Conservation (phyloP, 306 rosid species). For the Oemleria cerasiformis region DNA sequence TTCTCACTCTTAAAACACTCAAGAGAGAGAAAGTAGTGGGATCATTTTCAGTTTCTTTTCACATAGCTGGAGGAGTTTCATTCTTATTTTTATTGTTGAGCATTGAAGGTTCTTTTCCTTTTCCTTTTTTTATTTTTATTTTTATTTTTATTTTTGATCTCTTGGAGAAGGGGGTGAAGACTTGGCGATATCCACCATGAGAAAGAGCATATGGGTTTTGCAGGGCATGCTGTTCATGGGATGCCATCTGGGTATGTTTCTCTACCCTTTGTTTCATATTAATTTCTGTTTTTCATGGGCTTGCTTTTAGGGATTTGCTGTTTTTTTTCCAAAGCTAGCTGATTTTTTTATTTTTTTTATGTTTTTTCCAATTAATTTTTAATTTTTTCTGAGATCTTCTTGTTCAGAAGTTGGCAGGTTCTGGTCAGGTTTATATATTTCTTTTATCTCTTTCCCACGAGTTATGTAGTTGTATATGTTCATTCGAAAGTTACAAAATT, state of each 20-base stretch:
- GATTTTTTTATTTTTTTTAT: neutral
- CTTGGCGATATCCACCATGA: slow-evolving; percentile 18
- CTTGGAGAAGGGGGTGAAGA: neutral
- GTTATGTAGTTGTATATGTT: neutral
- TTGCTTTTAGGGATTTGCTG: neutral
- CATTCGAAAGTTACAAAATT: neutral
- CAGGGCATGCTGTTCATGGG: slow-evolving; percentile 39
- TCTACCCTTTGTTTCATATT: slow-evolving; percentile 12
- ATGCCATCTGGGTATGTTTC: slow-evolving; percentile 53
- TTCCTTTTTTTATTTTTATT: neutral
- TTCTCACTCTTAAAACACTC: slow-evolving; percentile 5
- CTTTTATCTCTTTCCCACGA: neutral
- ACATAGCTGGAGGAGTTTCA: neutral
- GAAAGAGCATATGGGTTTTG: slow-evolving; percentile 43
- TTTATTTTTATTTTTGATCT: neutral
- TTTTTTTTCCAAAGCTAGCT: neutral
- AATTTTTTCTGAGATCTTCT: slow-evolving; percentile 15
- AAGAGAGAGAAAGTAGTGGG: slow-evolving; percentile 2
- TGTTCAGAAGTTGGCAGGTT: slow-evolving; percentile 12
- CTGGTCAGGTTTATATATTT: slow-evolving; percentile 9
- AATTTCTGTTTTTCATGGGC: neutral
- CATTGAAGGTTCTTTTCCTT: neutral
- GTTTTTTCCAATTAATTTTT: neutral
- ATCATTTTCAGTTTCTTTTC: neutral
- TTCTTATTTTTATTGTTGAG: neutral